A percentile compares a stretch with the other conserved stretches of the same genome.
Evolutionary conservation across 163 green algal species (phyloP).

Genomic region (Coccomyxa subellipsoidea): DNA sequence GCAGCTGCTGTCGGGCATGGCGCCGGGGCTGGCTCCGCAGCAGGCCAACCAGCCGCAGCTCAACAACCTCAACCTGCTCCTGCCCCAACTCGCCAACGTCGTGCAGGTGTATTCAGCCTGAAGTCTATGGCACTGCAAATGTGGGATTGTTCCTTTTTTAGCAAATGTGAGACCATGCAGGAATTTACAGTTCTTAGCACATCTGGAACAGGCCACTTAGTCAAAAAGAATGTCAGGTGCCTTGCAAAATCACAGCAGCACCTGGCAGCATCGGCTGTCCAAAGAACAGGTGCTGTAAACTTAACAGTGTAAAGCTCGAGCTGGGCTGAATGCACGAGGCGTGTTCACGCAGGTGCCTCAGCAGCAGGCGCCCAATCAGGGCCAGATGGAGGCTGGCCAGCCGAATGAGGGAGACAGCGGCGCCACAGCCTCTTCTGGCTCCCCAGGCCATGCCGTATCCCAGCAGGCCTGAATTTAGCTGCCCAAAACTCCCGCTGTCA

Average conservation of each 20-base stretch:
- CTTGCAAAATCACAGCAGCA: too few relatives aligned
- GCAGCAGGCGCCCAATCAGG: background rate
- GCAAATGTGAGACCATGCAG: too few relatives aligned
- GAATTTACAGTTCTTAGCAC: too few relatives aligned
- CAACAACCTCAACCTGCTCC: background rate
- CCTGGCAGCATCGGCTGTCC: too few relatives aligned
- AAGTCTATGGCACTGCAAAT: too few relatives aligned
- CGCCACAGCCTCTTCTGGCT: background rate
- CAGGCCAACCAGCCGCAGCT: background rate
- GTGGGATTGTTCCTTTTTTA: too few relatives aligned
- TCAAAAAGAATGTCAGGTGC: too few relatives aligned
- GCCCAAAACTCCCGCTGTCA: too few relatives aligned
- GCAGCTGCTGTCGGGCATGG: background rate
- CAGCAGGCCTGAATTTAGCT: background rate
- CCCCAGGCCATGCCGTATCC: background rate
- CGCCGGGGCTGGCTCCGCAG: too few relatives aligned
- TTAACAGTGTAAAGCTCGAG: too few relatives aligned
- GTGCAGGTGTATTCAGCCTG: background rate
- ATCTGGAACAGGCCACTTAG: too few relatives aligned
- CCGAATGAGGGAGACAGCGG: background rate
- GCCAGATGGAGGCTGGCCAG: background rate
- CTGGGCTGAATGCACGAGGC: background rate
- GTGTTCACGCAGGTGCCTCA: background rate
- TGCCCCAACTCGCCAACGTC: background rate
- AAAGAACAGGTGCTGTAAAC: too few relatives aligned